A percentile compares a stretch with the other conserved stretches of the same genome.
Evolutionary conservation across 805 yeast genomes (phyloP).

Genomic region (Metschnikowia henanensis): DNA sequence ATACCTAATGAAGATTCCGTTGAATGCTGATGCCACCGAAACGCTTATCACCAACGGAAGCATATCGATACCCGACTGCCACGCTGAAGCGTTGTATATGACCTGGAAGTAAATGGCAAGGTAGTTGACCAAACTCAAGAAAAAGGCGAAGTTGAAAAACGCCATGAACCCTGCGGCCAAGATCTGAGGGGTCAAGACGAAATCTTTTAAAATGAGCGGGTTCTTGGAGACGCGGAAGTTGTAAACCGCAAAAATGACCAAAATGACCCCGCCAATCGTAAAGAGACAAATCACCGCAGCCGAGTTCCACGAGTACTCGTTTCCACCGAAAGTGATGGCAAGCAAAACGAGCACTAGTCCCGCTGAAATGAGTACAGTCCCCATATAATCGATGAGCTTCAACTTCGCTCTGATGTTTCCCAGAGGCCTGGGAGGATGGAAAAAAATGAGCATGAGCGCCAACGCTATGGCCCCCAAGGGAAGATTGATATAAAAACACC

Average conservation of each 20-base stretch:
- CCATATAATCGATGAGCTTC: slow-evolving; percentile 47
- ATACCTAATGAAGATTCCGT: slow-evolving; percentile 31
- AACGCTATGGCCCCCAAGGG: slow-evolving; percentile 61
- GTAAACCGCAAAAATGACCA: slow-evolving; percentile 37
- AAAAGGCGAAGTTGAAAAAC: slow-evolving; percentile 36
- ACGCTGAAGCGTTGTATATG: slow-evolving; percentile 33
- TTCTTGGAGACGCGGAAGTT: slow-evolving; percentile 41
- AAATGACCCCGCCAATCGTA: slow-evolving; percentile 43
- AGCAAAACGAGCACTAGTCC: slow-evolving; percentile 47
- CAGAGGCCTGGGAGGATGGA: slow-evolving; percentile 48
- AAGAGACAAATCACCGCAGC: slow-evolving; percentile 52
- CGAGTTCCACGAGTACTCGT: slow-evolving; percentile 51
- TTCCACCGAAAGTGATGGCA: slow-evolving; percentile 58
- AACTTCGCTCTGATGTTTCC: slow-evolving; percentile 40
- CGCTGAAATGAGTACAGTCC: slow-evolving; percentile 42
- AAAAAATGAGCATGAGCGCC: slow-evolving; percentile 35
- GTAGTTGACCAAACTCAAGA: slow-evolving; percentile 37
- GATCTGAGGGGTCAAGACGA: slow-evolving; percentile 38
- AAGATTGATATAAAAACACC: slow-evolving; percentile 73
- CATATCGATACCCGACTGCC: slow-evolving; percentile 38
- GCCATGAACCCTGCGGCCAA: slow-evolving; percentile 38
- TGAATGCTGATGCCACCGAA: slow-evolving; percentile 30
- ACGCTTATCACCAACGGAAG: slow-evolving; percentile 37
- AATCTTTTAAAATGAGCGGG: slow-evolving; percentile 48
- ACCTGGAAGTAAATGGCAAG: slow-evolving; percentile 42